Base-by-base conservation (phyloP, 2,329 filamentous ascomycete genomes). In the Calcarisporium arbuscula region DNA sequence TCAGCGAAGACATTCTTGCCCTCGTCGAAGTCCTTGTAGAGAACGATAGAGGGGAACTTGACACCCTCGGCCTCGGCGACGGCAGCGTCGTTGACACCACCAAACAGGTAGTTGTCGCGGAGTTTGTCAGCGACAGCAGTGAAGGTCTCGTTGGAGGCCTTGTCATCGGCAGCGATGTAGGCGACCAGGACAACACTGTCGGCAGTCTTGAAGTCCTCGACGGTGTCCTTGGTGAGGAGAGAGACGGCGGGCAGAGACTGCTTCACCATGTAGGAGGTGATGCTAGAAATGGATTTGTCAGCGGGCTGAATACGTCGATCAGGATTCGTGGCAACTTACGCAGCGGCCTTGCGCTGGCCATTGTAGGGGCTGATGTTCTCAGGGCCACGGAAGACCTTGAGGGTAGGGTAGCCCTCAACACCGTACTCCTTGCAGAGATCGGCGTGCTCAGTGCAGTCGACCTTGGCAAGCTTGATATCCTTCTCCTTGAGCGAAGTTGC, bases 11-110 rank as follows among this genome's bases (percentile, higher is more conserved):
- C 70, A 52, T 80, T 78, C 78, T 95, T 95, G 69, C 89, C 88
- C 70, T 96, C 90, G 57, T 98, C 92, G 55, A 96, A 98, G 41
- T 82, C 74, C 78, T 98, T 96, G 82, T 96, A 96, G 40, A 98
- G 78, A 46, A 95, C 85, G 46, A 98, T 70, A 38, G 84, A 80
- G 45, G 92, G 92, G 54, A 83, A 78, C 61, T 81, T 83, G 60
- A 94, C 86, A 49, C 85, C 89, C 70, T 94, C 92, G 31, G 85
- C 82, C 74, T 94, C 81, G 53, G 92, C 88, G 47, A 96, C 69
- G 37, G 74, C 77, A 43, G 81, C 81, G 56, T 96, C 92, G 61
- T 75, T 86, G 62, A 82, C 84, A 43, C 85, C 81, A 54, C 86
- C 92, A 61, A 98, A 98, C 50, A 95, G 82, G 72, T 86, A 95